phyloP scores from a whole-genome alignment of 1,139 yeast species.

The Hyphopichia fennica region DNA sequence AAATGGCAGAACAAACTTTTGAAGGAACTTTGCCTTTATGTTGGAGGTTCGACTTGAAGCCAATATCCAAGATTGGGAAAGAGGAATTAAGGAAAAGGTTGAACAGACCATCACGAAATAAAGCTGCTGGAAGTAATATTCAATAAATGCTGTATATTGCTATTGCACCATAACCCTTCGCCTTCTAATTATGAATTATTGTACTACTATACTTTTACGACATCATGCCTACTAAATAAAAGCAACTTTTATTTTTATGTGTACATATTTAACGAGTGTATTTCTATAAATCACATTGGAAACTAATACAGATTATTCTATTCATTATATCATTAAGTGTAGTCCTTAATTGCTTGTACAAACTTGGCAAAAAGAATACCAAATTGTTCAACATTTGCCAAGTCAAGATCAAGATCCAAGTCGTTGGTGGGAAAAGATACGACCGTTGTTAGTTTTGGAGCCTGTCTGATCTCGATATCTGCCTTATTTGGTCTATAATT shows the following conservation, averaged over 20 bases:
- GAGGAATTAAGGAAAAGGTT: neutral
- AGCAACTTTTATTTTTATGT: too few species aligned
- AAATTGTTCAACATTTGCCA: slow-evolving; percentile 8
- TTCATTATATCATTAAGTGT: neutral
- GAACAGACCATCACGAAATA: neutral
- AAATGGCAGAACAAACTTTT: neutral
- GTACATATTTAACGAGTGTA: too few species aligned
- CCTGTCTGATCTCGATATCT: slow-evolving; percentile 26
- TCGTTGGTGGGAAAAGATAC: slow-evolving; percentile 10
- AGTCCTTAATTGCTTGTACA: slow-evolving; percentile 11
- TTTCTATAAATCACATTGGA: too few species aligned
- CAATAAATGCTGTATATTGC: too few species aligned
- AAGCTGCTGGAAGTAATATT: neutral
- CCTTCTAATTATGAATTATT: too few species aligned
- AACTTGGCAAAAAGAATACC: slow-evolving; percentile 12
- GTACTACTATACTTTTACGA: too few species aligned
- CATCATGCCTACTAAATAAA: too few species aligned
- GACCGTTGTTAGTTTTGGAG: slow-evolving; percentile 15
- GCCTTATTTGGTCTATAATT: slow-evolving; percentile 22
- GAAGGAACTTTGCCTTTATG: neutral
- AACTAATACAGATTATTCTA: neutral
- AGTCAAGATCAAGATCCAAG: slow-evolving; percentile 8
- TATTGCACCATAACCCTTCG: too few species aligned
- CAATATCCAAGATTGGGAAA: neutral
- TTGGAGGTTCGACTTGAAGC: slow-evolving; percentile 1